Evolutionary conservation across 2,329 filamentous ascomycete genomes (phyloP), one percentile per base, ranked within the genome.

Genomic region (Biscogniauxia sp.): DNA sequence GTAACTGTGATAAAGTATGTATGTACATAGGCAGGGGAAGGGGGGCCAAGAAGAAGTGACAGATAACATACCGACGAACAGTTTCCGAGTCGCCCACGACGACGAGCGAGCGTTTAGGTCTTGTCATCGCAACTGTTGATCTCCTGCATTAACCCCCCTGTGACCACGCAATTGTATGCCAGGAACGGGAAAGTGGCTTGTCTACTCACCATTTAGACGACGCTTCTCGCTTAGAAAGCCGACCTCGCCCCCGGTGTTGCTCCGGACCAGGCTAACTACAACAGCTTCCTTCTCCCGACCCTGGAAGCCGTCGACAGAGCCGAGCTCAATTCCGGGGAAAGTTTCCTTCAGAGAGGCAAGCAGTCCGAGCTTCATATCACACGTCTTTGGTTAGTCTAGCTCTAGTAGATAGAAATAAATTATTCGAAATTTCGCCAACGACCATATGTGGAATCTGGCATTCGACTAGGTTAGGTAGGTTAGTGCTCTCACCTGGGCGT

Each of bases 271-370:
- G 75, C 90, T 96, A 56, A 99, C 88, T 49, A 99, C 84, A 17
- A 99, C 89, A 2, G 92, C 95, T 75, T 99, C 95, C 76, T 99
- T 99, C 76, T 99, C 95, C 19, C 95, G 87, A 37, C 95, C 95
- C 75, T 99, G 95, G 74, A 99, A 99, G 1, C 94, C 95, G 75
- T 99, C 95, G 1, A 99, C 92, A 69, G 92, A 97, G 37, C 95
- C 95, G n/a, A 99, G 82, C 75, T 99, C 95, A 55, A 99, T 87
- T 13, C 90, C 92, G 0, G 90, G 90, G 69, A 90, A 96, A 49
- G 81, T 79, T 62, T 95, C 91, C 72, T 94, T 95, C 55, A 99
- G 82, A 66, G 89, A 82, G 45, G 92, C 88, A 56, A 98, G 80
- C 11, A 96, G 77, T 4, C 90, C 89, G 41, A 97, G 84, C 85